A percentile compares a stretch with the other conserved stretches of the same genome.
These are phyloP conservation scores for Citeromyces nyonsensis DNA, from an alignment of 805 yeast species.

Conservation along the genomic window DNA sequence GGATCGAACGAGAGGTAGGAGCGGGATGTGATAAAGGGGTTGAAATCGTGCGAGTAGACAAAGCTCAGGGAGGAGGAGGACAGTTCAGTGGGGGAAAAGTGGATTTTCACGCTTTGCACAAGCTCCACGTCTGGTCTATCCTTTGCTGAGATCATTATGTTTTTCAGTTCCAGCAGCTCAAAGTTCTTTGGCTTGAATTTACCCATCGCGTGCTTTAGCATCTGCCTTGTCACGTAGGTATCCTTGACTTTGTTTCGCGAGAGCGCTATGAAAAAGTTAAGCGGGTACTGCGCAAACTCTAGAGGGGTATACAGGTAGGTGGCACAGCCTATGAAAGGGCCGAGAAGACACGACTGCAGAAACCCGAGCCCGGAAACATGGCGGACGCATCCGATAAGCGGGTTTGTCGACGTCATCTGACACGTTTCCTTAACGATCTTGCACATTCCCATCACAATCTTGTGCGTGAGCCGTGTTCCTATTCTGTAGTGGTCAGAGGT, in stretches of 20 bases:
- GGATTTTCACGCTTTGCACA: slow-evolving; percentile 38
- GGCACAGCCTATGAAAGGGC: slow-evolving; percentile 75
- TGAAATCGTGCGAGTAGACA: slow-evolving; percentile 64
- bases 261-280: slow-evolving; percentile 50
- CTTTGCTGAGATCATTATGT: slow-evolving; percentile 70
- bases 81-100: slow-evolving; percentile 49
- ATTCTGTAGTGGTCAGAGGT: slow-evolving; percentile 57
- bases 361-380: slow-evolving; percentile 82
- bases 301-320: slow-evolving; percentile 70
- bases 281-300: slow-evolving; percentile 64
- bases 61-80: slow-evolving; percentile 58
- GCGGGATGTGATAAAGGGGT: slow-evolving; percentile 73
- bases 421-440: slow-evolving; percentile 88
- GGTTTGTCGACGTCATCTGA: slow-evolving; percentile 53
- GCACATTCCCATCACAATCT: slow-evolving; percentile 59
- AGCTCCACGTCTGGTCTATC: slow-evolving; percentile 57
- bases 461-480: slow-evolving; percentile 43
- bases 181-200: slow-evolving; percentile 37
- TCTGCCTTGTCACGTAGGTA: slow-evolving; percentile 69
- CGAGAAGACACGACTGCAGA: slow-evolving; percentile 69
- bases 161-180: slow-evolving; percentile 48
- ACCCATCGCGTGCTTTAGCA: slow-evolving; percentile 61
- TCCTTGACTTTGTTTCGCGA: slow-evolving; percentile 76
- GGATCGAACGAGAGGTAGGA: slow-evolving; percentile 85
- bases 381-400: slow-evolving; percentile 77